Base-by-base conservation (phyloP, 495 filamentous ascomycete genomes). In the Hyphodiscus hymeniophilus region DNA sequence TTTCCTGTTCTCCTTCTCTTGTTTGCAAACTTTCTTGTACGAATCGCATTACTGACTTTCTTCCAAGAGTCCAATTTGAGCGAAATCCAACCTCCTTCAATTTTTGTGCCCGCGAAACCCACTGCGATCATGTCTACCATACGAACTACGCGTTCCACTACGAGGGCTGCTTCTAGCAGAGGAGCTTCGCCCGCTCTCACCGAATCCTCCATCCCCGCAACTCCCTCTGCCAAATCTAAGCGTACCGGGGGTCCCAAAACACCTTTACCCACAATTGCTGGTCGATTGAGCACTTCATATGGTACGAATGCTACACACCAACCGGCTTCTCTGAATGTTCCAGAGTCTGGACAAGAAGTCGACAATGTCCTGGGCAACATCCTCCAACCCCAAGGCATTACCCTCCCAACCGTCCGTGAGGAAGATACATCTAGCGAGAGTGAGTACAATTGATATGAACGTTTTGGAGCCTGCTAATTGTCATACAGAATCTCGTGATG, bases 111-210 rank as follows among this genome's bases (percentile, higher is more conserved):
- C n/a, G n/a, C n/a, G n/a, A n/a, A n/a, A n/a, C n/a, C n/a, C n/a
- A n/a, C n/a, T n/a, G n/a, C n/a, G n/a, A 55, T 20, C 20, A 66
- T 66, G 63, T 63, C 62, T 28, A 51, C 56, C 24, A 26, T 45
- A 51, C 59, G 56, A 13, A 57, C 39, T 12, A 59, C 58, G 16
- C 54, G 63, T n/a, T 45, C 58, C 22, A 47, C 48, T 30, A 63
- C 56, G 24, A 54, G 53, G 28, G 42, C 48, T 20, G 40, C 38
- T 12, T 47, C 43, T 15, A 44, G 38, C 35, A 42, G 39, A 15
- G 42, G 43, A 6, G 47, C 48, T 34, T 48, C 56, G n/a, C 44
- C 47, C 7, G 50, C 52, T 3, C 15, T 47, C 11, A 41, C 48
- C 30, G 31, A 48, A 4, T 32, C n/a, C 24, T 49, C 45, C 38